These are phyloP conservation scores for Solanum medicagineum DNA, from an alignment of 257 asterid species.

Conservation along the genomic window DNA sequence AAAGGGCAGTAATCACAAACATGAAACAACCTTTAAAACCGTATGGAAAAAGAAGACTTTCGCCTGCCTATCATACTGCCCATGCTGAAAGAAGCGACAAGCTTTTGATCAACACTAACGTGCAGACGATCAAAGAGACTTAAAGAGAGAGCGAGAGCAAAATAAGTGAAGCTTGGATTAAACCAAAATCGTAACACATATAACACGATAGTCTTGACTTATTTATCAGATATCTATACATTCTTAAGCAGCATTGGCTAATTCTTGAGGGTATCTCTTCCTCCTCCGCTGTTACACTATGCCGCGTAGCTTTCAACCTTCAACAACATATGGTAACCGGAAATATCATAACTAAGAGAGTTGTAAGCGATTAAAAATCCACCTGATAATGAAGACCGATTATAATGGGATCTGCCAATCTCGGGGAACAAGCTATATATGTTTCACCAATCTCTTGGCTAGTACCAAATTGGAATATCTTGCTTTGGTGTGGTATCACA, in stretches of 20 bases:
- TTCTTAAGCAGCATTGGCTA: slow-evolving; percentile 19
- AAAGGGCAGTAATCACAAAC: neutral
- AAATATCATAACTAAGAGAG: slow-evolving; percentile 7
- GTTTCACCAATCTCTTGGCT: neutral
- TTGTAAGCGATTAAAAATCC: slow-evolving; percentile 11
- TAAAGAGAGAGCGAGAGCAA: neutral
- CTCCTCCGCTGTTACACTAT: slow-evolving; percentile 18
- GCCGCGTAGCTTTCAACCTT: neutral
- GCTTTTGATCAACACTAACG: neutral
- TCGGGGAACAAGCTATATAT: neutral
- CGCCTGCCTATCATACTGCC: neutral
- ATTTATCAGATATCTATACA: slow-evolving; percentile 17
- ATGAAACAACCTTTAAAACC: neutral
- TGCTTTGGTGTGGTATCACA: slow-evolving; percentile 30
- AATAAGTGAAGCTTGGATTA: slow-evolving; percentile 2
- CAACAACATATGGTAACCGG: slow-evolving; percentile 8
- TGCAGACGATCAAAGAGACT: neutral
- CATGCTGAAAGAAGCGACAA: neutral
- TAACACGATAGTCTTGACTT: slow-evolving; percentile 10
- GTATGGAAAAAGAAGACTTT: neutral
- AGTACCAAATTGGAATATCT: slow-evolving; percentile 46
- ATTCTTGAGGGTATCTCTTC: slow-evolving; percentile 5
- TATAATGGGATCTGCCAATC: neutral
- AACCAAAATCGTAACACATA: slow-evolving; percentile 5
- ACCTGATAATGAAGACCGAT: slow-evolving; percentile 1